Evolutionary conservation across 306 rosid species (phyloP).

Genomic region (Castanopsis chinensis): DNA sequence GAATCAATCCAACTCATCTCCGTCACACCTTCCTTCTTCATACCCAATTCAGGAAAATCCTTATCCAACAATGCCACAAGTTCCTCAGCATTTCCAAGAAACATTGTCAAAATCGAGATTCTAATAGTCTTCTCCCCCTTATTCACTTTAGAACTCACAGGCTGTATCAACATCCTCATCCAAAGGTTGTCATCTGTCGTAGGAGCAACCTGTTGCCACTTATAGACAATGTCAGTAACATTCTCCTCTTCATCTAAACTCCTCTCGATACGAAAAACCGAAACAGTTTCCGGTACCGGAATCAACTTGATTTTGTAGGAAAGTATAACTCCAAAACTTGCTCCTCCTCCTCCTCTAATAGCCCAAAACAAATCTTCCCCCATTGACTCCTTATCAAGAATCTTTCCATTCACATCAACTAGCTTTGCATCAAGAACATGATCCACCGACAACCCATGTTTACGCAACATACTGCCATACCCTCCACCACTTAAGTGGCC

Average conservation of each 20-base stretch:
- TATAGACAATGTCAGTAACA: conserved; percentile 51
- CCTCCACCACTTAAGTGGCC: conserved; percentile 88
- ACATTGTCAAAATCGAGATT: conserved; percentile 36
- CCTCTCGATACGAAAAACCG: conserved; percentile 41
- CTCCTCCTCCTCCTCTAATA: conserved; percentile 75
- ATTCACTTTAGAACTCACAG: conserved; percentile 20
- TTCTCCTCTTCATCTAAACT: conserved; percentile 36
- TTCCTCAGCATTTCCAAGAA: conserved; percentile 48
- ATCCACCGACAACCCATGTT: conserved; percentile 63
- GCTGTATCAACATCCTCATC: conserved; percentile 54
- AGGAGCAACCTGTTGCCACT: conserved; percentile 69
- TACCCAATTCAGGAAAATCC: conserved; percentile 51
- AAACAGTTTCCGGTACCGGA: conserved; percentile 53
- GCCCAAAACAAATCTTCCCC: conserved; percentile 92
- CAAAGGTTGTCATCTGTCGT: conserved; percentile 40
- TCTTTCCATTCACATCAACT: conserved; percentile 57
- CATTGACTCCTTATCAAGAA: conserved; percentile 55
- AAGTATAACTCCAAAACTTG: conserved; percentile 67
- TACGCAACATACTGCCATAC: conserved; percentile 69
- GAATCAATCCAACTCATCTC: conserved; percentile 72
- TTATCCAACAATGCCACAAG: conserved; percentile 35
- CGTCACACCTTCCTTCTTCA: conserved; percentile 41
- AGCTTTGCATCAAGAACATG: conserved; percentile 62
- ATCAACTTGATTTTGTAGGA: conserved; percentile 58
- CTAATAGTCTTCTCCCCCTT: conserved; percentile 32